Base-by-base conservation (phyloP, 306 rosid species). In the Pachyrhizus erosus region DNA sequence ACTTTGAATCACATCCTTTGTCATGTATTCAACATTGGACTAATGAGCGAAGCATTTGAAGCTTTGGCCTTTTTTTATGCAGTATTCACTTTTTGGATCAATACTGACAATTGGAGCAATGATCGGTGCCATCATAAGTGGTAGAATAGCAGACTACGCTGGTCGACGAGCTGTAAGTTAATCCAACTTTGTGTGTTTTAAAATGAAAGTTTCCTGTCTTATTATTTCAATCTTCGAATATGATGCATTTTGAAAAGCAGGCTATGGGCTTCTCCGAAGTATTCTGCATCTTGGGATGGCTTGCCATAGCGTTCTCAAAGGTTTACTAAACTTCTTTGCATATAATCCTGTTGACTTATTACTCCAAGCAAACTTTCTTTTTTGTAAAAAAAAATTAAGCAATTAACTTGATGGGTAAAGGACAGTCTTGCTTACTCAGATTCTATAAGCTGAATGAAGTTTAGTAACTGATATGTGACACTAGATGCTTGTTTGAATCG, bases 91-190 rank as follows among this genome's bases (percentile, higher is more conserved):
- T 76, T 93, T 96, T 33, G 99, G 99, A 39, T 96, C 97, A 18
- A 87, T 95, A 61, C 76, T 95, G 89, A 93, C 98, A 1, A 85
- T 91, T 85, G 97, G 98, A 82, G 99, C 96, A 3, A 92, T 93
- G 96, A 13, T 92, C 49, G 99, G 98, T 29, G 99, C 98, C 68
- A 46, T 91, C 75, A 52, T 84, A 21, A 96, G 94, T 75, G 98
- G 98, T 60, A 88, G 26, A 81, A 55, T 87, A 65, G 94, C 95
- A 21, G 98, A 95, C 81, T 90, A 81, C 24, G 61, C 86, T 23
- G 98, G 98, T 77, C 86, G 97, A 69, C 86, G 94, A 58, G 86
- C 90, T 37, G 98, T 95, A 90, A 85, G 98, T 88, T 70, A 24
- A 27, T 70, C 37, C 75, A 42, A 43, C 24, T 39, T 69, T 69